Conservation (phyloP, 257 asterid genomes). For the Parsonsia alboflavescens region DNA sequence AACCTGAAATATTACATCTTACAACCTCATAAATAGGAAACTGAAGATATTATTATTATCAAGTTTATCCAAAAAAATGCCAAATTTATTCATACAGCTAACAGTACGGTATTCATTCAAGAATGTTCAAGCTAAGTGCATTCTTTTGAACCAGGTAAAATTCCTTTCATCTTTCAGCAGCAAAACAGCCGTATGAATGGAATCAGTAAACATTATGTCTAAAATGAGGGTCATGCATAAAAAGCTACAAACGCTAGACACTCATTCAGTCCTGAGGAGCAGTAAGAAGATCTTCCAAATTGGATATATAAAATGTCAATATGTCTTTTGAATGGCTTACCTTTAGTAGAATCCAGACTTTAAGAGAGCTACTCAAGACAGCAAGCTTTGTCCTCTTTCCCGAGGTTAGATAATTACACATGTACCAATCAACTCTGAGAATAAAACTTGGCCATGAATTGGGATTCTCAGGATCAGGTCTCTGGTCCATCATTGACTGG, state of each 20-base stretch:
- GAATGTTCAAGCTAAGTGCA: background rate
- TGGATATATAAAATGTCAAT: background rate
- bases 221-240: background rate
- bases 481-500: constrained; percentile 69
- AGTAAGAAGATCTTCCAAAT: background rate
- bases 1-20: constrained; percentile 42
- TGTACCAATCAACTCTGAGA: constrained; percentile 80
- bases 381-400: constrained; percentile 92
- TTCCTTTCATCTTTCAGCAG: background rate
- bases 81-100: background rate
- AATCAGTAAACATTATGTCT: background rate
- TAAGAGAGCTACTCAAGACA: constrained; percentile 86
- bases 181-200: background rate
- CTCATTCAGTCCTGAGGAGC: background rate
- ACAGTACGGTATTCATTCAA: background rate
- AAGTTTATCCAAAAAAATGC: background rate
- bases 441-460: constrained; percentile 88
- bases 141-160: background rate
- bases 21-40: background rate
- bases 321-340: constrained; percentile 28
- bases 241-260: background rate
- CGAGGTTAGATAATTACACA: constrained; percentile 85
- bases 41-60: background rate
- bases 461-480: constrained; percentile 69
- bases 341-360: constrained; percentile 95